Base-by-base conservation (phyloP, 2,329 filamentous ascomycete genomes). In the Ceratocystis diversiconidia region DNA sequence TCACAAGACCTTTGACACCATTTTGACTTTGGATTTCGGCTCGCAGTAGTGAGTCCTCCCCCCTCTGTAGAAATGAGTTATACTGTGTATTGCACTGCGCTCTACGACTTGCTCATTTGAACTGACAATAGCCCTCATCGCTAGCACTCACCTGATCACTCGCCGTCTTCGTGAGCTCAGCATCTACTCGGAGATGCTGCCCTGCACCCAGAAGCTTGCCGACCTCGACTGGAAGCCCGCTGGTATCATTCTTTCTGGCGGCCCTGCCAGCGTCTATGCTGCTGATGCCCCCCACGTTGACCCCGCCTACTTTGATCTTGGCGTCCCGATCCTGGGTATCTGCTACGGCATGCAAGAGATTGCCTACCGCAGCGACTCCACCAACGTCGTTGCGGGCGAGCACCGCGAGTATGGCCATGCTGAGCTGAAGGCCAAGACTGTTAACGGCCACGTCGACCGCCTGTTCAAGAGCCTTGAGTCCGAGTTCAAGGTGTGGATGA, bases 161-260 rank as follows among this genome's bases (percentile, higher is more conserved):
- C 81, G 89, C 65, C 84, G 89, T 43, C 81, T 95, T 32, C 83
- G 90, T 70, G 84, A 88, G 71, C 82, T 95, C 75, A 87, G 87
- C 77, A 82, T 95, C 74, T 96, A 89, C 79, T 85, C 85, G 68
- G 91, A 96, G 78, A 88, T 95, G 86, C 84, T 95, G 55, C 89
- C 89, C 25, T 95, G 91, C 76, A 95, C 87, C 59, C 85, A 88
- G 71, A 92, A 92, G 79, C 76, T 95, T 25, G 78, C 83, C 5
- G 89, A 94, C 65, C 81, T 96, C 43, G 73, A 79, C 60, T 95
- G 83, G 79, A 90, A 85, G 73, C 92, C 92, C 22, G 88, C 87
- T 73, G 92, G 92, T 70, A 85, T 97, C 69, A 88, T 95, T 66
- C 68, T 78, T 10, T 75, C 73, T 32, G 78, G 78, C 65, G 78